Evolutionary conservation across 2,329 filamentous ascomycete species (phyloP).

Genomic region (Lachnellula arida): DNA sequence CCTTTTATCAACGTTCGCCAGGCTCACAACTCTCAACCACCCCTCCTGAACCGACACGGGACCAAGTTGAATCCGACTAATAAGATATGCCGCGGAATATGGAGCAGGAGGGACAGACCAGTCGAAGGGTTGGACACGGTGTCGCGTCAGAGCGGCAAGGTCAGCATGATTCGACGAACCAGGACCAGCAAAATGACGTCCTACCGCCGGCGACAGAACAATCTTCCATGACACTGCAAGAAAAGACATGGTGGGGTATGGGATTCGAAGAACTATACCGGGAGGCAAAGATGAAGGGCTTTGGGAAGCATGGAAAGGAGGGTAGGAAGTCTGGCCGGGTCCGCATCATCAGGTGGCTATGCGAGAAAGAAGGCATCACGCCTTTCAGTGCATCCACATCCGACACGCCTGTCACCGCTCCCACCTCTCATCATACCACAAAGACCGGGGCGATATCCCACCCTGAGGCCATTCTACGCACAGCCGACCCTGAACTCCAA

Average conservation of each 20-base stretch:
- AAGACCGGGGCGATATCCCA: conserved; percentile 11
- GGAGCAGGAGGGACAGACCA: too few species aligned
- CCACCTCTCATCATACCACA: too few species aligned
- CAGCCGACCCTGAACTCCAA: conserved; percentile 10
- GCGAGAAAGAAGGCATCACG: conserved; percentile 10
- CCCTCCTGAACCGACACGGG: too few species aligned
- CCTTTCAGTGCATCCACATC: conserved; percentile 6
- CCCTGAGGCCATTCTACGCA: conserved; percentile 12
- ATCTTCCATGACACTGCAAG: conserved; percentile 11
- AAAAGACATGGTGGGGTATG: conserved; percentile 14
- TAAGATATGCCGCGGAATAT: too few species aligned
- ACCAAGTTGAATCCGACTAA: too few species aligned
- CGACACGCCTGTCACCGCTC: background rate
- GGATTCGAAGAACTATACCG: conserved; percentile 15
- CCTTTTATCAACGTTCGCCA: too few species aligned
- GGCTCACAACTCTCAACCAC: too few species aligned
- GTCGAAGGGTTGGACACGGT: too few species aligned
- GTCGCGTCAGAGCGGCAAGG: too few species aligned
- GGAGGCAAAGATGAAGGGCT: conserved; percentile 6
- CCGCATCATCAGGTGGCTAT: conserved; percentile 16
- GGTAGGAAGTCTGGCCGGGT: conserved; percentile 12
- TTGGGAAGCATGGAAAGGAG: conserved; percentile 9
- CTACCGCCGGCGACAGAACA: background rate
- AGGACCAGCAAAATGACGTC: background rate
- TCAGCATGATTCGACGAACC: background rate